Evolutionary conservation across 1,284 basidiomycete species (phyloP), one percentile per base, ranked within the genome.

Genomic region (Ganoderma sp.): DNA sequence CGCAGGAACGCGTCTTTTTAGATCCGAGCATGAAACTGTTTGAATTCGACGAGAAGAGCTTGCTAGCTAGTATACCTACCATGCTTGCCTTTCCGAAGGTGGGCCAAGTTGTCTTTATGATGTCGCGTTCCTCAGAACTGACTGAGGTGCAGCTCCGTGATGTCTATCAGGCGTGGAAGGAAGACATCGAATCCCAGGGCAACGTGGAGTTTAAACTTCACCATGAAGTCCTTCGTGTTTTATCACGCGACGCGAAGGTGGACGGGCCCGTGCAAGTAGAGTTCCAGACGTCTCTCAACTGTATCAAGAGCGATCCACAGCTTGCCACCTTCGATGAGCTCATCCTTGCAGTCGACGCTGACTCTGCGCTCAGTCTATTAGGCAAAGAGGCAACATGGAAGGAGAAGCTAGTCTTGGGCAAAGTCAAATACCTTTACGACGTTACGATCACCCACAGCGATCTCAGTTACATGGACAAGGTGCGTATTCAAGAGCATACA

Each of bases 261-360:
- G 59, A 67, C 37, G 74, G 71, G 6, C 73, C 75, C 5, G 73
- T 78, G 4, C 73, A 77, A 45, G 73, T 80, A 58, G 70, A 80
- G 70, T 73, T 74, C 75, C 74, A 72, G 54, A 41, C 65, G 9
- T 56, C 64, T 28, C 66, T 67, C 7, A 70, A 61, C 22, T 75
- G 61, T 7, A 41, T 70, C 9, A 71, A 76, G 34, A 69, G 74
- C 6, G 67, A 74, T 14, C 75, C 81, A 22, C 72, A 77, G 19
- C 76, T 81, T 22, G 88, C 87, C 66, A 78, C 78, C 19, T 91
- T 86, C 74, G 89, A 91, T 76, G 88, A 91, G 74, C 80, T 92
- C 66, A 85, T 91, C 28, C 77, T 91, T 12, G 85, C 85, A 12
- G 79, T 87, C 43, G 83, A 85, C 67, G 90, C 89, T 3, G 88